Base-by-base conservation (phyloP, 176 grass and related monocot genomes). In the Phoenix dactylifera region DNA sequence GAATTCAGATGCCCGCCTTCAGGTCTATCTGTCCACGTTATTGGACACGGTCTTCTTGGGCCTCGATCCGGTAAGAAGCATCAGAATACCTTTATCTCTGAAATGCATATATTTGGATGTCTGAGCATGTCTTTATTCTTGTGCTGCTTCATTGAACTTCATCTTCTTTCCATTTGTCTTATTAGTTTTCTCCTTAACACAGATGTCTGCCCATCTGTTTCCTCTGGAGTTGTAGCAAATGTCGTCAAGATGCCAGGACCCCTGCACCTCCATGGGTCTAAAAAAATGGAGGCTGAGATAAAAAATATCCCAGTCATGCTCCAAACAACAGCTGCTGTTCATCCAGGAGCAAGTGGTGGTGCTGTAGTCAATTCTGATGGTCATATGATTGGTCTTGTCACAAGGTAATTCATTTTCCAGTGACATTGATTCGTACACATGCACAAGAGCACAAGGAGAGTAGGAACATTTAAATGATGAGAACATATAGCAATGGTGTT, bases 291-390 rank as follows among this genome's bases (percentile, higher is more conserved):
- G 23, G 9, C 18, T 60, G 67, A 79, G 66, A 80, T 64, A 69
- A 52, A 53, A 55, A 69, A 63, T 67, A 68, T 80, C 26, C 78
- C 92, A 63, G 86, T 88, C 35, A 96, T 96, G 87, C 54, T 96
- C 66, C 92, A 96, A 83, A 96, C 92, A 75, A 96, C 86, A 60
- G 87, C 83, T 16, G 86, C 80, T 66, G 87, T 96, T 79, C 81
- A 96, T 87, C 83, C 87, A 73, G 92, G 92, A 52, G 75, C 87
- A 14, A 96, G 92, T 73, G 92, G 92, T 0, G 92, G 92, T 52
- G 78, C 80, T 64, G 75, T 96, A 69, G 39, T 96, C 23, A 75
- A 90, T 87, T 77, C 81, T 54, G 70, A 80, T 62, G 92, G 92
- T 32, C 74, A 6, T 81, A 87, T 96, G 83, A 64, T 96, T 77